A percentile compares a stretch with the other conserved stretches of the same genome.
These are phyloP conservation scores for Candida manassasensis DNA, from an alignment of 805 yeast genomes.

Conservation along the genomic window DNA sequence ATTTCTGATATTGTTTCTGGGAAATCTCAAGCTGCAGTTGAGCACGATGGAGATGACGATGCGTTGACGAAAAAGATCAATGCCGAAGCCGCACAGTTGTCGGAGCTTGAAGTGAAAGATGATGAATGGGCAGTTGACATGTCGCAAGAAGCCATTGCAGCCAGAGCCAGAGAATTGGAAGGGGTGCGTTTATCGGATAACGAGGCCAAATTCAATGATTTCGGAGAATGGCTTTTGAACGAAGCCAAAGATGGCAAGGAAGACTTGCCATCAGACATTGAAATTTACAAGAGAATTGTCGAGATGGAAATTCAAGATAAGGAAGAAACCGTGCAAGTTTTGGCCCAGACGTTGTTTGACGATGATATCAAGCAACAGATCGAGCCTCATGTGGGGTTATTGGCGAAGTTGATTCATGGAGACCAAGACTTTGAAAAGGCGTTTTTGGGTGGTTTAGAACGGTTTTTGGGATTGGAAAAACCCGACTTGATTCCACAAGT, in stretches of 20 bases:
- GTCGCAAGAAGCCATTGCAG: conserved; percentile 92
- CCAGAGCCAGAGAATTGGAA: conserved; percentile 84
- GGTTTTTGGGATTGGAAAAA: conserved; percentile 80
- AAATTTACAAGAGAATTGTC: conserved; percentile 82
- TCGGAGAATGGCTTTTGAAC: conserved; percentile 82
- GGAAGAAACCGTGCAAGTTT: conserved; percentile 79
- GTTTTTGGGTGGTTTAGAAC: conserved; percentile 92
- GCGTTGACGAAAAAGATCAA: conserved; percentile 72
- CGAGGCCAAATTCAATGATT: conserved; percentile 59
- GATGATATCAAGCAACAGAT: conserved; percentile 72
- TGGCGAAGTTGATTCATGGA: conserved; percentile 67
- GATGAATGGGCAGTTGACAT: conserved; percentile 98
- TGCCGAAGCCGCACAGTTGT: conserved; percentile 73
- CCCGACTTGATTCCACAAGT: conserved; percentile 62
- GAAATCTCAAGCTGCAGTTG: conserved; percentile 34
- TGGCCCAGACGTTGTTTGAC: conserved; percentile 85
- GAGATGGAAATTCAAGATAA: conserved; percentile 71
- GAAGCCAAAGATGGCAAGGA: conserved; percentile 49
- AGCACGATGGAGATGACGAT: conserved; percentile 57
- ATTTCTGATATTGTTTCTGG: conserved; percentile 72
- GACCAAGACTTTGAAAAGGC: conserved; percentile 73
- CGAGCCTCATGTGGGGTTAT: conserved; percentile 73
- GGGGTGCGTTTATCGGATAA: conserved; percentile 47
- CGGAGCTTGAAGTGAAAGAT: conserved; percentile 61
- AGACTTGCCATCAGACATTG: conserved; percentile 76